Evolutionary conservation across 2,329 filamentous ascomycete species (phyloP), one percentile per base, ranked within the genome.

Genomic region (Trichoderma atroviride): DNA sequence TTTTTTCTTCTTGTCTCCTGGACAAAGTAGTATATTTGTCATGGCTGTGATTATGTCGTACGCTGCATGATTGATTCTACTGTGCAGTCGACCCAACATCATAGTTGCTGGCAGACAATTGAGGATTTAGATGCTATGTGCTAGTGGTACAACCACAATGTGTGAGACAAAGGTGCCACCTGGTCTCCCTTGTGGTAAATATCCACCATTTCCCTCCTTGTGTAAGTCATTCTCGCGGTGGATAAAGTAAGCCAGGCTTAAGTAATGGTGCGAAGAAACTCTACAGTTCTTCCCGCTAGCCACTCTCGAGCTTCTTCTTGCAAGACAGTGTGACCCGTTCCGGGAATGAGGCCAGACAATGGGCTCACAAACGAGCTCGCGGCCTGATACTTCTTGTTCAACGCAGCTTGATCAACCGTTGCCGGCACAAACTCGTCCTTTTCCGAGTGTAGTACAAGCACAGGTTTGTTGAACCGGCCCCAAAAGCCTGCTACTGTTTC

Each of bases 371-470:
- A 75, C 3, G 78, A 74, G 69, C 81, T 86, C 6, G 82, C 78
- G 0, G 75, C 73, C 71, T 78, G 83, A 87, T 91, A 94, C 64
- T 81, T 84, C 68, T 83, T 78, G 67, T 92, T 79, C 70, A 92
- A 78, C 2, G 75, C 82, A 33, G 80, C 79, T 74, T 89, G 88
- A 75, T 92, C 86, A 19, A 93, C 80, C 1, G 74, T 76, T 1
- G 74, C 69, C 0, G 91, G 88, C 1, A 93, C 85, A 75, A 83
- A 88, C 77, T 92, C 88, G 77, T 95, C 92, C 55, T 84, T 79
- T 6, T 83, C 89, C 1, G 90, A 90, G 70, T 89, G 87, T 37
- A 94, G 76, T 22, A 92, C 87, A 72, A 92, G 80, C 0, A 93
- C 78, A 1, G 88, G 87, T 64, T 86, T 84, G 55, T 82, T 81